These are phyloP conservation scores for Microbotryum lychnidis-dioicae DNA, from an alignment of 1,284 basidiomycete genomes.

Conservation along the genomic window DNA sequence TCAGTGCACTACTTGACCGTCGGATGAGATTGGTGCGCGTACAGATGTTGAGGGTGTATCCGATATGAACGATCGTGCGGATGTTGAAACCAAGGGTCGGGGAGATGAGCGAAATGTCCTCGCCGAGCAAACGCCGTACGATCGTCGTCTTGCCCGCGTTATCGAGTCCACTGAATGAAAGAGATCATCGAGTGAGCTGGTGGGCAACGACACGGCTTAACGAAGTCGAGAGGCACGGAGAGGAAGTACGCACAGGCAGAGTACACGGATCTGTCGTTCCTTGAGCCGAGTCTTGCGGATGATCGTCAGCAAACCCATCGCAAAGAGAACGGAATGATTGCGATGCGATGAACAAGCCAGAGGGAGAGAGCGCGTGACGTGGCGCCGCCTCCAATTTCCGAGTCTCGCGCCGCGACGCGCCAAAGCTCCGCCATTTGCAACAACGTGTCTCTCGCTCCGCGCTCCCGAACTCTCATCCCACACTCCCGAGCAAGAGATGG, in stretches of 20 bases:
- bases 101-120: constrained; percentile 76
- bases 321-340: too few species aligned
- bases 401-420: too few species aligned
- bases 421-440: too few species aligned
- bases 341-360: too few species aligned
- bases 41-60: constrained; percentile 91
- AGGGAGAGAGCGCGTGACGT: too few species aligned
- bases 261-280: constrained; percentile 88
- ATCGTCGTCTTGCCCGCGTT: constrained; percentile 99
- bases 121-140: constrained; percentile 82
- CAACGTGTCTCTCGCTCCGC: too few species aligned
- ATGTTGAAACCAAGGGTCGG: constrained; percentile 99
- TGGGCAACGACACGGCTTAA: not conserved
- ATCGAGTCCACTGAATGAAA: constrained; percentile 71
- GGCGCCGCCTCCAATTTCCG: too few species aligned
- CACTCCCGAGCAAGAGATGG: too few species aligned
- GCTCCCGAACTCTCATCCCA: too few species aligned
- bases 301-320: constrained; percentile 78
- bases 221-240: not conserved
- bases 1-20: not conserved
- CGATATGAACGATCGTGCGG: constrained; percentile 83
- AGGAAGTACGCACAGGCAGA: constrained; percentile 68
- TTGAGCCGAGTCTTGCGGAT: constrained; percentile 93
- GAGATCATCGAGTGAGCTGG: not conserved
- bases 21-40: constrained; percentile 37